These are phyloP conservation scores for Botryotinia convoluta DNA, from an alignment of 2,329 filamentous ascomycete genomes.

Conservation along the genomic window DNA sequence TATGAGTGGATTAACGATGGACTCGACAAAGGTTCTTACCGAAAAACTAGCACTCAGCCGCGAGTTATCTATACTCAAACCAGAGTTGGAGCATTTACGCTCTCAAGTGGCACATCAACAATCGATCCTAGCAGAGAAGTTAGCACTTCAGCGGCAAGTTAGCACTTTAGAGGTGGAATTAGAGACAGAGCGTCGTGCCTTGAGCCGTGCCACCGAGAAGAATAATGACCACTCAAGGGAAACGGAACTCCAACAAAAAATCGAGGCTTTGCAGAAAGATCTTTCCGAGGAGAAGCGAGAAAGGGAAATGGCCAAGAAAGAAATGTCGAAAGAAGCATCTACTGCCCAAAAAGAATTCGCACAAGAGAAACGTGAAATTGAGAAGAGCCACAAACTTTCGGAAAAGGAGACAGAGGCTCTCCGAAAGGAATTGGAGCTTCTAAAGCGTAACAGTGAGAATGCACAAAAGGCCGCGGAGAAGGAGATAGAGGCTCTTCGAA, in stretches of 20 bases:
- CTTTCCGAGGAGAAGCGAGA: conserved; percentile 38
- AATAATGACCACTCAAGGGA: conserved; percentile 43
- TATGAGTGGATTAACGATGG: conserved; percentile 63
- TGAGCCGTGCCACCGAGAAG: conserved; percentile 53
- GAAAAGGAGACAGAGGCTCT: conserved; percentile 36
- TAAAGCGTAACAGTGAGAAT: conserved; percentile 43
- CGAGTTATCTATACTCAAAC: conserved; percentile 56
- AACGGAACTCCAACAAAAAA: conserved; percentile 43
- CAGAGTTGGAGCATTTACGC: conserved; percentile 61
- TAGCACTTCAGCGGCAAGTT: conserved; percentile 74
- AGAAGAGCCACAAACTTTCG: conserved; percentile 27
- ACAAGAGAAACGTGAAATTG: conserved; percentile 35
- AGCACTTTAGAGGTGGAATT: conserved; percentile 76
- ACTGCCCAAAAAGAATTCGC: conserved; percentile 40
- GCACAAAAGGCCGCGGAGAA: conserved; percentile 39
- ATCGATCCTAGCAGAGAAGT: conserved; percentile 71
- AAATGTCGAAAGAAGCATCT: conserved; percentile 41
- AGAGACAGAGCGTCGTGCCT: conserved; percentile 74
- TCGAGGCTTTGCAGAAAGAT: conserved; percentile 41
- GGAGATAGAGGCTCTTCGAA: conserved; percentile 36
- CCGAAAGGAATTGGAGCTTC: conserved; percentile 38
- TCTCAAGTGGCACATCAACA: conserved; percentile 61
- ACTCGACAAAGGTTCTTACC: conserved; percentile 66
- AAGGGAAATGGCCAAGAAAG: conserved; percentile 32
- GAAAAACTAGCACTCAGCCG: conserved; percentile 62